Conservation (phyloP, 2,329 filamentous ascomycete species). For the Scedosporium dehoogii region DNA sequence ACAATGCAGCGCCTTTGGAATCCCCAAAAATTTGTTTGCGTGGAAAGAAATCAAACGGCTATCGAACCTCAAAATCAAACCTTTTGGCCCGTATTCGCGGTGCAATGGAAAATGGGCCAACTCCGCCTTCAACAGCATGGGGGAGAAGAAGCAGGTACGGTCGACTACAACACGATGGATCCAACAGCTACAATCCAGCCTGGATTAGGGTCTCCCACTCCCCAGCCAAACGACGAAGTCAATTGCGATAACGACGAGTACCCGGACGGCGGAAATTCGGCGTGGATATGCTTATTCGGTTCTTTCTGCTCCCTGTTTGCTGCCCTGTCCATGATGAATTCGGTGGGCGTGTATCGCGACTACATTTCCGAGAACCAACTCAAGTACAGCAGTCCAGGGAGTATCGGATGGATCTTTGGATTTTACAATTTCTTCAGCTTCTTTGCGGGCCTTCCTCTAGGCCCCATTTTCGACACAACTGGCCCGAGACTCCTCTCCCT, state of each 20-base stretch:
- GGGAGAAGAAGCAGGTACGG: neutral
- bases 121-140: neutral
- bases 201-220: neutral
- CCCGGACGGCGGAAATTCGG: constrained; percentile 54
- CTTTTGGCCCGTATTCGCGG: no score
- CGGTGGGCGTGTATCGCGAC: constrained; percentile 52
- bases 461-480: constrained; percentile 51
- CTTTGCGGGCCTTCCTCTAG: constrained; percentile 57
- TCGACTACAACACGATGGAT: neutral
- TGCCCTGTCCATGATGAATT: constrained; percentile 53
- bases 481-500: neutral
- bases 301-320: constrained; percentile 52
- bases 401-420: constrained; percentile 60
- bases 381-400: constrained; percentile 40
- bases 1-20: no score
- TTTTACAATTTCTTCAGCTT: constrained; percentile 59
- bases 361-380: constrained; percentile 53
- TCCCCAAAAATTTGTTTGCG: no score
- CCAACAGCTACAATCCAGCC: neutral
- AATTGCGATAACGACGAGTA: neutral
- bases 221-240: no score
- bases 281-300: constrained; percentile 59
- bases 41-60: no score
- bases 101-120: neutral
- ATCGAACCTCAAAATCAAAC: no score